phyloP scores from a whole-genome alignment of 2,329 filamentous ascomycete species.

The Penicillium sp. region DNA sequence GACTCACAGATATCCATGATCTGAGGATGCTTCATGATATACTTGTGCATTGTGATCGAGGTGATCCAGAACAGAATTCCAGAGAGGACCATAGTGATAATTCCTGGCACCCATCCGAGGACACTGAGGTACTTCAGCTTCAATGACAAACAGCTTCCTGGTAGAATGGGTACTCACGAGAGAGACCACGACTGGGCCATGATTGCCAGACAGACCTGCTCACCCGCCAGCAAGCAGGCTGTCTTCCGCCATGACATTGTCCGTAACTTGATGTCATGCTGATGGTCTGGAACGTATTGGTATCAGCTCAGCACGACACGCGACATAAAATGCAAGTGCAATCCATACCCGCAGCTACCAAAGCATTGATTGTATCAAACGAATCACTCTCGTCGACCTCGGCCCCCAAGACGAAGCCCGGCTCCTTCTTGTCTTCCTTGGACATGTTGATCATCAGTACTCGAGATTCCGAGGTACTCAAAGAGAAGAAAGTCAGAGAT shows the following conservation, averaged over 20 bases:
- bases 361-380: conserved; percentile 19
- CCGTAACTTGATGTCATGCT: conserved; percentile 51
- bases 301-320: not conserved
- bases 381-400: conserved; percentile 15
- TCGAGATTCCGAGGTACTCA: not conserved
- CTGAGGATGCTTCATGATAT: conserved; percentile 53
- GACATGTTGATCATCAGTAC: conserved; percentile 5
- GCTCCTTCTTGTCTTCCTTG: conserved; percentile 16
- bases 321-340: not conserved
- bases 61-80: conserved; percentile 51
- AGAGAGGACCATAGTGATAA: conserved; percentile 44
- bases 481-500: not conserved
- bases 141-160: not conserved
- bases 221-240: conserved; percentile 49
- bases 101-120: conserved; percentile 25
- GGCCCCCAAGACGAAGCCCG: conserved; percentile 6
- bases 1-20: conserved; percentile 50
- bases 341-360: conserved; percentile 21
- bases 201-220: conserved; percentile 53
- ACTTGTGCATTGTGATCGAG: conserved; percentile 53
- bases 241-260: conserved; percentile 56
- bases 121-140: conserved; percentile 9
- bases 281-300: conserved; percentile 13
- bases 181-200: conserved; percentile 55
- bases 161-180: conserved; percentile 34